These are phyloP conservation scores for Apodospora peruviana DNA, from an alignment of 495 filamentous ascomycete species.

Conservation along the genomic window DNA sequence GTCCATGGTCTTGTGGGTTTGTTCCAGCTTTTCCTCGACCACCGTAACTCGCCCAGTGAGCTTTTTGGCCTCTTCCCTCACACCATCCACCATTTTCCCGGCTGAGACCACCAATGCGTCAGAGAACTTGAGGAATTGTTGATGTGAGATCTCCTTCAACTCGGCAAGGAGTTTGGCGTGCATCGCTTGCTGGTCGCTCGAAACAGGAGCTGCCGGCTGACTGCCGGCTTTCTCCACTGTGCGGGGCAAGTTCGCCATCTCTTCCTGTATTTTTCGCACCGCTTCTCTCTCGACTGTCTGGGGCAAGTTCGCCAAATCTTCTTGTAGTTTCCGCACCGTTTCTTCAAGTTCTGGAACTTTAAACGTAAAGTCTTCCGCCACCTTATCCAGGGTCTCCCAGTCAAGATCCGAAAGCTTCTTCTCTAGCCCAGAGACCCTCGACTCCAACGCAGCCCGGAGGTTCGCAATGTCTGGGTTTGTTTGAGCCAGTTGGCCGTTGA, in stretches of 20 bases:
- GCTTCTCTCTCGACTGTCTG: neutral
- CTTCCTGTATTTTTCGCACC: slow-evolving; percentile 1
- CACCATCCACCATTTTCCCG: neutral
- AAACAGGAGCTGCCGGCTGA: neutral
- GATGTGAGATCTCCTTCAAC: neutral
- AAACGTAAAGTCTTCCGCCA: slow-evolving; percentile 5
- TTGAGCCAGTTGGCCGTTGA: no score
- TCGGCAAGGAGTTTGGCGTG: neutral
- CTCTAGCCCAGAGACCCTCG: neutral
- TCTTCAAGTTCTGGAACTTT: slow-evolving; percentile 5
- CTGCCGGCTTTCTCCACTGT: neutral
- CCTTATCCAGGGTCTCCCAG: neutral
- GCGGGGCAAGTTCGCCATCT: neutral
- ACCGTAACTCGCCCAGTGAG: neutral
- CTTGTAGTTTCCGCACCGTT: slow-evolving; percentile 3
- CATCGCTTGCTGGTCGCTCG: neutral
- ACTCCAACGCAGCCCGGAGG: neutral
- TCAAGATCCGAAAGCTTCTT: slow-evolving; percentile 1
- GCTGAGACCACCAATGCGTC: neutral
- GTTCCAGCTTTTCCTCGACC: neutral
- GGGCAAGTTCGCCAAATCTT: neutral
- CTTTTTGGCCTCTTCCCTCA: neutral
- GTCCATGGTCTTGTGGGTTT: no score
- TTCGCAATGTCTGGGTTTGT: neutral
- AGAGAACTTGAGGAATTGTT: neutral